phyloP scores from a whole-genome alignment of 257 asterid genomes.

The Plantago major region DNA sequence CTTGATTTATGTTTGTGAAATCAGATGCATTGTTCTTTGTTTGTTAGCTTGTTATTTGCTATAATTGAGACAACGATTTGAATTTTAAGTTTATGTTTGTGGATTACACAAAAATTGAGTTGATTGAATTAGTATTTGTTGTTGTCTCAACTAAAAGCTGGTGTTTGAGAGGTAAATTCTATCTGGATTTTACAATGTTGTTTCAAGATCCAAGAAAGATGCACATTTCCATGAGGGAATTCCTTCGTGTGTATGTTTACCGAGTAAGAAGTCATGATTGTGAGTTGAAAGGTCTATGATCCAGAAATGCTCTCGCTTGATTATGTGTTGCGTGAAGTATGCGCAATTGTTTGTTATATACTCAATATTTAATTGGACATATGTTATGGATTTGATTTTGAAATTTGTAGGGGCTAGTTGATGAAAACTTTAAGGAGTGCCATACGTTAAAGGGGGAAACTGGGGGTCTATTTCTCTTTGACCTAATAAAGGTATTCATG shows the following conservation, averaged over 20 bases:
- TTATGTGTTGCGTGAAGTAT: too few species aligned
- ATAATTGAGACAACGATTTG: neutral
- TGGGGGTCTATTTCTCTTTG: constrained; percentile 33
- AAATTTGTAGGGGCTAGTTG: constrained; percentile 35
- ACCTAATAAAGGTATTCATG: constrained; percentile 29
- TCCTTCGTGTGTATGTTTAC: too few species aligned
- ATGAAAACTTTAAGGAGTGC: constrained; percentile 29
- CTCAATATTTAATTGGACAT: neutral
- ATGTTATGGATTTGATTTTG: neutral
- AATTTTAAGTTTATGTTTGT: neutral
- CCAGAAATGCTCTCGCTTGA: too few species aligned
- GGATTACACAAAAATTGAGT: neutral
- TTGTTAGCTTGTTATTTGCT: neutral
- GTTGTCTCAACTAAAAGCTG: neutral
- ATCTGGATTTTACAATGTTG: too few species aligned
- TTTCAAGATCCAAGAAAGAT: too few species aligned
- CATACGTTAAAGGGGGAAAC: constrained; percentile 33
- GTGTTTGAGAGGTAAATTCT: neutral
- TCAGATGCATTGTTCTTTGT: neutral
- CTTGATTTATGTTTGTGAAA: neutral
- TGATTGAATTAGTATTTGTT: neutral
- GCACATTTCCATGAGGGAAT: neutral
- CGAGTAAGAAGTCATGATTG: too few species aligned
- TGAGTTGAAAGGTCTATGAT: neutral
- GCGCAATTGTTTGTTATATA: too few species aligned